Conservation (phyloP, 2,329 filamentous ascomycete genomes). For the Diaporthe ampelina region DNA sequence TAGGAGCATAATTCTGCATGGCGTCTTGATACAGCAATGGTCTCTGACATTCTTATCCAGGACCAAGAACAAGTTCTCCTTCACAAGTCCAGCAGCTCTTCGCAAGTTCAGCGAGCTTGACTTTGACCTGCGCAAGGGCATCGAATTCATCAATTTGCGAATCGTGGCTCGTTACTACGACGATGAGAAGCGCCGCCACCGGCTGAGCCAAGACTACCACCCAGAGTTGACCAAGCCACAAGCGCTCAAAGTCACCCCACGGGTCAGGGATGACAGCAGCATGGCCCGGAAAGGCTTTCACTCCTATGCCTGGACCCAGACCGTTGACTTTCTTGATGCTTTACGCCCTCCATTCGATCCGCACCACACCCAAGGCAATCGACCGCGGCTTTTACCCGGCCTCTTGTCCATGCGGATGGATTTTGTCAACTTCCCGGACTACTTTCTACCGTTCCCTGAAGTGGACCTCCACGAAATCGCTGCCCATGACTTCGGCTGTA, state of each 20-base stretch:
- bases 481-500: slow-evolving; percentile 67
- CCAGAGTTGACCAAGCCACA: slow-evolving; percentile 57
- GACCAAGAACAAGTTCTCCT: slow-evolving; percentile 65
- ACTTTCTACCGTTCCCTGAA: slow-evolving; percentile 60
- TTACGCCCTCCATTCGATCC: slow-evolving; percentile 66
- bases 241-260: slow-evolving; percentile 57
- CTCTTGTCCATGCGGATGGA: slow-evolving; percentile 65
- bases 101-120: slow-evolving; percentile 63
- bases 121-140: slow-evolving; percentile 56
- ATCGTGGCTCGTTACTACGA: slow-evolving; percentile 70
- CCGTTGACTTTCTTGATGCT: slow-evolving; percentile 65
- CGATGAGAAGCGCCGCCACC: slow-evolving; percentile 60
- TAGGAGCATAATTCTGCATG: neutral
- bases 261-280: slow-evolving; percentile 58
- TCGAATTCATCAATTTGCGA: slow-evolving; percentile 64
- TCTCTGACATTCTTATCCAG: slow-evolving; percentile 1
- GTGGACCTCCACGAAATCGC: slow-evolving; percentile 66
- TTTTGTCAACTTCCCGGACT: slow-evolving; percentile 67
- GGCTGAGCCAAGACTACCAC: slow-evolving; percentile 59
- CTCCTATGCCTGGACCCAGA: slow-evolving; percentile 68
- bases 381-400: slow-evolving; percentile 62
- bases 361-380: slow-evolving; percentile 48
- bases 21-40: neutral
- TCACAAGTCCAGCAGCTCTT: slow-evolving; percentile 66
- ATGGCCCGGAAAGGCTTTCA: slow-evolving; percentile 66